Evolutionary conservation across 805 yeast species (phyloP).

Genomic region (Yarrowia sp.): DNA sequence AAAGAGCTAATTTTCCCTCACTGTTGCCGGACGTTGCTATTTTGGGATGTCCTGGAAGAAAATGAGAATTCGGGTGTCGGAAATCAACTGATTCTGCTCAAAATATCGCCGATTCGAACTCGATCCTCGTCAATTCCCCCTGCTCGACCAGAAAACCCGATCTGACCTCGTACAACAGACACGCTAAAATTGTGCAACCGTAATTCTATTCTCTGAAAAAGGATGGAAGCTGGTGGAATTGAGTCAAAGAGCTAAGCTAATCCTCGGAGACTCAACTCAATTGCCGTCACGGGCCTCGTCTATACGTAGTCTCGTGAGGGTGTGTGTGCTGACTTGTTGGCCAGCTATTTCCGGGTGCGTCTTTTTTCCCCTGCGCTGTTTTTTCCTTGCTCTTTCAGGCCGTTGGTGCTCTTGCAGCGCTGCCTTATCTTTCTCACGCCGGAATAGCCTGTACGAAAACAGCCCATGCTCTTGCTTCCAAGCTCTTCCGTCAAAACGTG

Average conservation of each 20-base stretch:
- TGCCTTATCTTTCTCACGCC: neutral
- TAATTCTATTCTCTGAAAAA: neutral
- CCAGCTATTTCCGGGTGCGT: neutral
- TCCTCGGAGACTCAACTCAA: neutral
- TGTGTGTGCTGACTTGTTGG: too few species aligned
- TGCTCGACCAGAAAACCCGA: neutral
- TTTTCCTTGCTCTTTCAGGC: too few species aligned
- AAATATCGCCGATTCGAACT: too few species aligned
- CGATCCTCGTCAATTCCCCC: neutral
- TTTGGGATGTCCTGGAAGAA: too few species aligned
- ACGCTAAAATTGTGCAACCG: neutral
- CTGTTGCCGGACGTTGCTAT: too few species aligned
- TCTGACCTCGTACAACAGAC: too few species aligned
- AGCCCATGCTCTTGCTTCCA: neutral
- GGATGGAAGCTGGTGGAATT: constrained; percentile 22
- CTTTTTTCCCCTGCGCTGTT: neutral
- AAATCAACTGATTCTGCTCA: too few species aligned
- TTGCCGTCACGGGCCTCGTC: too few species aligned
- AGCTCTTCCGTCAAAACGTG: neutral
- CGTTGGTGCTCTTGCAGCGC: too few species aligned
- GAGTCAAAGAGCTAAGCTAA: neutral
- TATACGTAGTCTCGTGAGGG: too few species aligned
- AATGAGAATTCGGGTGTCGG: too few species aligned
- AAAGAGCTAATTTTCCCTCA: too few species aligned
- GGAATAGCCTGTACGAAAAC: neutral